Evolutionary conservation across 768 basidiomycete genomes (phyloP).

Genomic region (Hirschioporus abietinus): DNA sequence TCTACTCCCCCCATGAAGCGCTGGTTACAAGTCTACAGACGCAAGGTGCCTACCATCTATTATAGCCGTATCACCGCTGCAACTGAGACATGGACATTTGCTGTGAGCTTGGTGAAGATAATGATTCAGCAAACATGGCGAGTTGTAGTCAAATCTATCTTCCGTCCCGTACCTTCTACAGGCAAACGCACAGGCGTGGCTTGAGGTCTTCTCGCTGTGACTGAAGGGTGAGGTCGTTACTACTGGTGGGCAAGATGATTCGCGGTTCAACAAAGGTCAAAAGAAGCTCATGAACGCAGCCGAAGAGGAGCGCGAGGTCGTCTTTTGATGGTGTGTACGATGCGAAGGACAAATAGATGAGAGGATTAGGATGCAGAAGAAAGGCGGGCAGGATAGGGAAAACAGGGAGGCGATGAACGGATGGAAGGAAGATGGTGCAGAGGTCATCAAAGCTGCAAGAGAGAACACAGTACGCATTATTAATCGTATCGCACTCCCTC

Average conservation of each 20-base stretch:
- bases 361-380: constrained; percentile 8
- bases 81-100: too few species aligned
- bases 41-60: too few species aligned
- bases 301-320: constrained; percentile 11
- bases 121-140: too few species aligned
- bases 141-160: too few species aligned
- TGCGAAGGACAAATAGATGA: constrained; percentile 15
- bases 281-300: constrained; percentile 11
- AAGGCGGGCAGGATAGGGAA: too few species aligned
- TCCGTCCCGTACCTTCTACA: too few species aligned
- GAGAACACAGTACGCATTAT: constrained; percentile 15
- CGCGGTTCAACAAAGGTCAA: constrained; percentile 14
- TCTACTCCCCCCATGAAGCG: too few species aligned
- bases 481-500: constrained; percentile 15
- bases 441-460: constrained; percentile 17
- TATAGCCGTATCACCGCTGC: too few species aligned
- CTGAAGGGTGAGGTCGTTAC: constrained; percentile 17
- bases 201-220: constrained; percentile 12
- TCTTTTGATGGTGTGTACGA: too few species aligned
- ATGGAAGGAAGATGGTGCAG: constrained; percentile 5
- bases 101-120: too few species aligned
- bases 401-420: too few species aligned
- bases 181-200: constrained; percentile 15
- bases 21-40: too few species aligned
- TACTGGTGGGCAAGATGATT: constrained; percentile 14